Evolutionary conservation across 805 yeast genomes (phyloP), one percentile per base, ranked within the genome.

Genomic region (Candida palmyrensis): DNA sequence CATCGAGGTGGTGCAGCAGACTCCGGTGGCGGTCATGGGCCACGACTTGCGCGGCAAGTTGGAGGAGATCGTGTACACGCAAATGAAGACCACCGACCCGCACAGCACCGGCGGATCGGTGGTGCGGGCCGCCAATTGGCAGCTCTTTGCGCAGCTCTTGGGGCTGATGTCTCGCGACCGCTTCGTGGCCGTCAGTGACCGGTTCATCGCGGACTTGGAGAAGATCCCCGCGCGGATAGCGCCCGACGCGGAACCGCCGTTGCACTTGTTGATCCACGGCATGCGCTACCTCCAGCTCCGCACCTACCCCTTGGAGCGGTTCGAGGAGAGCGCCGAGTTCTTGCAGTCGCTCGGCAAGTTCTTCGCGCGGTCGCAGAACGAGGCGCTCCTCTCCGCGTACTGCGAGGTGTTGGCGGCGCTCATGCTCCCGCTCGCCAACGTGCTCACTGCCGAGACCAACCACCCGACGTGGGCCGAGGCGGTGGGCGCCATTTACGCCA

Each of bases 391-490:
- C 21, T 66, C 74, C 37, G 89, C 95, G 2, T 94, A 90, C 51
- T 83, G 92, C 29, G 95, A 87, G 42, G 95, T 87, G 1, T 66
- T 89, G 25, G 72, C 82, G 36, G 79, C 76, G 33, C 69, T 92
- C 17, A 59, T 92, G 2, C 60, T 87, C 25, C 94, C 97, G 0
- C 55, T 92, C 16, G 94, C 97, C 0, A 90, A 86, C 6, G 68
- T 78, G 1, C 68, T 89, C 20, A 86, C 96, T 0, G 97, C 96
- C 0, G 99, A 92, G 52, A 89, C 87, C 1, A 90, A 92, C 49
- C 95, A 90, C 53, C 98, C 98, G 3, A 77, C 82, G 1, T 92
- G 98, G 99, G 79, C 81, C 0, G 84, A 78, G 25, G 92, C 96
- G 0, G 74, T 87, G 34, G 72, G 73, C 15, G 60, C 67, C 13